These are phyloP conservation scores for Pythium rhizo-oryzae DNA, from an alignment of 352 stramenopile species.

Conservation along the genomic window DNA sequence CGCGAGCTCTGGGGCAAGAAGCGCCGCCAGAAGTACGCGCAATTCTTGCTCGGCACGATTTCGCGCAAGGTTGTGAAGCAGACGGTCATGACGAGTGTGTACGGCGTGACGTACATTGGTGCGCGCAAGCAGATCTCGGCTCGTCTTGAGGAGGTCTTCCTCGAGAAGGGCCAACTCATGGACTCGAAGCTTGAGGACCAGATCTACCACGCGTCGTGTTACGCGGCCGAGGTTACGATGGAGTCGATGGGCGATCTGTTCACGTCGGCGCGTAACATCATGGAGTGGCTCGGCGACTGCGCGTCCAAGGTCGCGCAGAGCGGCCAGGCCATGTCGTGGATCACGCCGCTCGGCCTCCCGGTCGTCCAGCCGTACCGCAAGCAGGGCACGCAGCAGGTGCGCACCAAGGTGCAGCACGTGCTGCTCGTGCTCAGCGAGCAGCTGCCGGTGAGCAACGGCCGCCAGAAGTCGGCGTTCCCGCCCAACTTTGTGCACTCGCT, in stretches of 20 bases:
- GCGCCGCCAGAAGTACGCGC: constrained; percentile 64
- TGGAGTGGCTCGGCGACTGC: constrained; percentile 88
- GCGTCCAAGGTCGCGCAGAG: constrained; percentile 71
- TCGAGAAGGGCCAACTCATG: constrained; percentile 79
- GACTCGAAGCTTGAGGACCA: constrained; percentile 82
- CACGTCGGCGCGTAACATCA: constrained; percentile 94
- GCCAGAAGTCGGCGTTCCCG: constrained; percentile 97
- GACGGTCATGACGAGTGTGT: constrained; percentile 99
- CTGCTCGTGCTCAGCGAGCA: constrained; percentile 82
- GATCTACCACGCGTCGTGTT: constrained; percentile 89
- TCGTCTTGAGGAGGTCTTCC: constrained; percentile 93
- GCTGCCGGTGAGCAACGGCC: constrained; percentile 60
- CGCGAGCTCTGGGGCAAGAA: constrained; percentile 36
- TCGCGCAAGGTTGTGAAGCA: constrained; percentile 99
- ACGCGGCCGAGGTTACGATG: constrained; percentile 96
- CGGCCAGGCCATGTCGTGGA: constrained; percentile 97
- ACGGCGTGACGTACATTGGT: constrained; percentile 99
- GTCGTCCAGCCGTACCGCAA: constrained; percentile 98
- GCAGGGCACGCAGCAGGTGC: constrained; percentile 73
- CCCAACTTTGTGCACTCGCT: constrained; percentile 99
- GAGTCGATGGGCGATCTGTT: constrained; percentile 97
- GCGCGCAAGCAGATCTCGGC: constrained; percentile 98
- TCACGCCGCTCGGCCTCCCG: constrained; percentile 98
- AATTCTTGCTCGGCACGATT: constrained; percentile 77
- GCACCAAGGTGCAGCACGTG: constrained; percentile 88